These are phyloP conservation scores for Castanea crenata DNA, from an alignment of 306 rosid species.

Conservation along the genomic window DNA sequence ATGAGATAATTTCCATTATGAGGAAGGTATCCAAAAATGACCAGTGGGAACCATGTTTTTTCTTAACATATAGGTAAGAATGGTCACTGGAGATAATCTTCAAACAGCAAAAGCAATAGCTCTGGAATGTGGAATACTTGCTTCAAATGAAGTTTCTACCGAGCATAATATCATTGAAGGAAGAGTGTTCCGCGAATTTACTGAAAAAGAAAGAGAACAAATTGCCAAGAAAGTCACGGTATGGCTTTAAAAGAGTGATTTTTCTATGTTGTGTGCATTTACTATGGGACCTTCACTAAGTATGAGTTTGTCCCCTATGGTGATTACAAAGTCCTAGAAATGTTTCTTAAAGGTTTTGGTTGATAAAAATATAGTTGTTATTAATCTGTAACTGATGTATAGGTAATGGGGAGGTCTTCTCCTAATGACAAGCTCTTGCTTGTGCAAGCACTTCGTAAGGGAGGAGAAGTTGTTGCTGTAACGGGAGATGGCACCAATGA, in stretches of 20 bases:
- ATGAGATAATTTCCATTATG: conserved; percentile 19
- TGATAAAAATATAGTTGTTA: conserved; percentile 10
- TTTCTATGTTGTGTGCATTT: conserved; percentile 11
- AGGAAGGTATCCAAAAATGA: conserved; percentile 15
- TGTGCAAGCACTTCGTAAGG: conserved; percentile 92
- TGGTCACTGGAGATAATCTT: conserved; percentile 97
- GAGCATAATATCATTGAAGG: conserved; percentile 91
- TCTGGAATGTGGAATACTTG: conserved; percentile 92
- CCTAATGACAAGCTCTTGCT: conserved; percentile 98
- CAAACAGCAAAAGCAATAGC: conserved; percentile 97
- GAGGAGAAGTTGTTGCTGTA: conserved; percentile 95
- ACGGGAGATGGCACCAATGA: conserved; percentile 99
- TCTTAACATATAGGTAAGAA: conserved; percentile 67
- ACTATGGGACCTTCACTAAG: conserved; percentile 18
- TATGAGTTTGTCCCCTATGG: conserved; percentile 5
- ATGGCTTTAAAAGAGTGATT: conserved; percentile 24
- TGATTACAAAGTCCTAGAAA: background rate
- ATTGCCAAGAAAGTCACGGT: conserved; percentile 65
- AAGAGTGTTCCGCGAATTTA: conserved; percentile 64
- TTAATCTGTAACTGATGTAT: conserved; percentile 21
- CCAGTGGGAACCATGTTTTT: conserved; percentile 18
- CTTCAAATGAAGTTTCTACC: conserved; percentile 55
- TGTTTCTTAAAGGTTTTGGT: background rate
- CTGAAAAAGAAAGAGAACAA: conserved; percentile 81
- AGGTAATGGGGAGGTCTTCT: conserved; percentile 99